These are phyloP conservation scores for Pouteria glomerata DNA, from an alignment of 148 eudicot genomes.

Conservation along the genomic window DNA sequence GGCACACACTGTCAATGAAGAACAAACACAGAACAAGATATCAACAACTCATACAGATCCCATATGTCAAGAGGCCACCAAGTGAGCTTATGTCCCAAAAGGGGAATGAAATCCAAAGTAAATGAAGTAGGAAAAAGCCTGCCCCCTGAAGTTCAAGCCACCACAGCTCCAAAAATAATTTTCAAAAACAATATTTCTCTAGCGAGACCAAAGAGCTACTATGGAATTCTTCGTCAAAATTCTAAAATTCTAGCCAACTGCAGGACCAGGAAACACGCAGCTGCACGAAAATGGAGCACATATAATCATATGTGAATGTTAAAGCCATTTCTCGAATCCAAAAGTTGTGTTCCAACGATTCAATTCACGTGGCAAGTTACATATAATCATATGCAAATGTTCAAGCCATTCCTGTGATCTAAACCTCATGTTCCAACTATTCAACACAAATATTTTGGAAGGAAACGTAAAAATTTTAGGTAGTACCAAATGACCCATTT, in stretches of 20 bases:
- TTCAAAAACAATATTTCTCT: neutral
- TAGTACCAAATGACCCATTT: neutral
- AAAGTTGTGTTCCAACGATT: neutral
- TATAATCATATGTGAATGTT: too few relatives aligned
- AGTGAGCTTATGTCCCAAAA: neutral
- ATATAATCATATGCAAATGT: too few relatives aligned
- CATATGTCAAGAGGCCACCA: neutral
- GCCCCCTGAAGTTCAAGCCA: neutral
- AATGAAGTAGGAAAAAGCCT: too few relatives aligned
- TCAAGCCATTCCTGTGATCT: too few relatives aligned
- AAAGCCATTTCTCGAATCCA: neutral
- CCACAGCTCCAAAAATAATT: too few relatives aligned
- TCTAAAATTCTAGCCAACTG: neutral
- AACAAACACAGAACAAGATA: neutral
- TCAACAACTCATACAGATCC: conserved; percentile 3
- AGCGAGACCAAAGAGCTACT: too few relatives aligned
- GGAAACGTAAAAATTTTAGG: neutral
- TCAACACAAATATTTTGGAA: neutral
- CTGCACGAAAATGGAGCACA: neutral
- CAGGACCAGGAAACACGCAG: neutral
- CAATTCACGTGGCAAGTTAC: too few relatives aligned
- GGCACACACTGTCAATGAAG: conserved; percentile 48
- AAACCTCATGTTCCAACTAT: too few relatives aligned
- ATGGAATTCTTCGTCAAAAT: neutral
- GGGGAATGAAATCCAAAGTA: neutral